Base-by-base conservation (phyloP, 192 early-diverging fungal genomes). In the Umbelopsis sp. region DNA sequence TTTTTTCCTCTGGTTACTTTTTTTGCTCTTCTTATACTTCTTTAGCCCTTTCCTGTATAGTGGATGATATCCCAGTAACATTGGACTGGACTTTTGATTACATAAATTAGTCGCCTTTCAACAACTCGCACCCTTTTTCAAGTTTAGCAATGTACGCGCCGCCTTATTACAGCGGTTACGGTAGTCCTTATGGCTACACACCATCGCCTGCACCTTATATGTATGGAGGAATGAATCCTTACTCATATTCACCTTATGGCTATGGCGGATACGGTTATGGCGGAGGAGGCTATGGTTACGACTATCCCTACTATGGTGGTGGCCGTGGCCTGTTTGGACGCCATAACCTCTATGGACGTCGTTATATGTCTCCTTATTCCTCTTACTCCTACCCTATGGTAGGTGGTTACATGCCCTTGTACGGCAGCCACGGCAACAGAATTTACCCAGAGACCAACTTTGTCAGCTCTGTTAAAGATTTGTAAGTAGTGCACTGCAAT, bases 201-300 rank as follows among this genome's bases (percentile, higher is more conserved):
- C 55, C 55, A 61, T 61, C 55, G 33, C 55, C 55, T 27, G 30
- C 55, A 61, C 55, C 55, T 22, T 61, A 61, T 61, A 27, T 61
- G 27, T 61, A 61, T 61, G 55, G 55, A 61, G 55, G 55, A 61
- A 61, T 61, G 55, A 61, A 61, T 35, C 55, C 55, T 13, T 61
- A 61, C 18, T 61, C 55, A 16, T 61, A 61, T 33, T 61, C 21
- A 18, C 23, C 23, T 16, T 22, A 25, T 35, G 25, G 27, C 30
- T 61, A 61, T 35, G 55, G 55, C 27, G 55, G 27, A 7, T 61
- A 61, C 25, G 27, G 27, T 35, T 61, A 61, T 33, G 27, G 27
- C 30, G 48, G 18, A 20, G 48, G 55, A 12, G 55, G 55, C 6
- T 61, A 61, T 61, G 55, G 55, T 2, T 61, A 61, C 30, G 55